A percentile compares a stretch with the other conserved stretches of the same genome.
These are phyloP conservation scores for Cyclotella kingstonii DNA, from an alignment of 108 stramenopile genomes.

Conservation along the genomic window DNA sequence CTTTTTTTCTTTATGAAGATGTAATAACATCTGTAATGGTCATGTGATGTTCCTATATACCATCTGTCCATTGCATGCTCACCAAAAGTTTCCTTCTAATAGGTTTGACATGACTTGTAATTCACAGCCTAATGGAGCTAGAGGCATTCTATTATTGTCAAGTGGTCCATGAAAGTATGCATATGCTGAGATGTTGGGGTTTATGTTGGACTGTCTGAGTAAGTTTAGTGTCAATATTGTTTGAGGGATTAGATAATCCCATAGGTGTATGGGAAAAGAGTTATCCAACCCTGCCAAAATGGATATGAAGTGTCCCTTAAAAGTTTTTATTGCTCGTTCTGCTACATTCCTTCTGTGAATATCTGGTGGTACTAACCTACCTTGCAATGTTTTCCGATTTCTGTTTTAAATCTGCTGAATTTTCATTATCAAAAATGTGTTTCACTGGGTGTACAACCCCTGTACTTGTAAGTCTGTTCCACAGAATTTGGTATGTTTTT, in stretches of 20 bases:
- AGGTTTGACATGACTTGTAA: constrained; percentile 34
- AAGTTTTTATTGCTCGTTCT: constrained; percentile 54
- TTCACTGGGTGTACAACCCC: background rate
- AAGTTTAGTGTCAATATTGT: constrained; percentile 30
- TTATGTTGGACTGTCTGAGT: constrained; percentile 32
- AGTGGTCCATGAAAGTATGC: constrained; percentile 4
- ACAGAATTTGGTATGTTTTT: constrained; percentile 4
- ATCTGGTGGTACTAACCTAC: constrained; percentile 30
- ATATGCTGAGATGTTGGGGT: constrained; percentile 26
- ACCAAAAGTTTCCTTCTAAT: constrained; percentile 11
- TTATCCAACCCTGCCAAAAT: background rate
- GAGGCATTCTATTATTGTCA: constrained; percentile 45
- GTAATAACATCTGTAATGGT: constrained; percentile 18
- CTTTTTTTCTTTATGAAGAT: constrained; percentile 14
- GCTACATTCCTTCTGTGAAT: constrained; percentile 45
- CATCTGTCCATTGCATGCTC: constrained; percentile 22
- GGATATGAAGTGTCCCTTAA: constrained; percentile 40
- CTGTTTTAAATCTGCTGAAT: background rate
- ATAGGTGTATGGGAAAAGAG: constrained; percentile 15
- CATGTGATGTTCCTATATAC: constrained; percentile 11
- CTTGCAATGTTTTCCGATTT: constrained; percentile 2
- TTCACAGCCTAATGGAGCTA: constrained; percentile 43
- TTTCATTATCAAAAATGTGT: background rate
- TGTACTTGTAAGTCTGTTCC: background rate
- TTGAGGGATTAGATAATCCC: constrained; percentile 40